Conservation (phyloP, 192 early-diverging fungal species). For the Dissophora ornata region DNA sequence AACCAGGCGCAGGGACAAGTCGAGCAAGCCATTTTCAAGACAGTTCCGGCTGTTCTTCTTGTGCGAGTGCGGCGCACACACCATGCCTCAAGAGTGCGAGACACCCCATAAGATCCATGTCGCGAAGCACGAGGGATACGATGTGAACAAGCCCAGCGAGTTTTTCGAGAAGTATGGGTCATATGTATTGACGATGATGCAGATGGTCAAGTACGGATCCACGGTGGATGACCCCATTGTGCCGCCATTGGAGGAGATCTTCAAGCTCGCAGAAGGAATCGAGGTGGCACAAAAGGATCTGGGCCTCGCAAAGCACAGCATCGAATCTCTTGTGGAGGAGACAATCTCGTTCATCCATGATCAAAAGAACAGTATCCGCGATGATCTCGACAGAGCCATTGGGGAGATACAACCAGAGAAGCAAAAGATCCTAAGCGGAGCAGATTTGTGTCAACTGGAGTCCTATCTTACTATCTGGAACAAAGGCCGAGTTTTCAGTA, state of each 20-base stretch:
- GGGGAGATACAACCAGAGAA: neutral
- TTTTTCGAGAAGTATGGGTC: slow-evolving; percentile 19
- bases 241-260: neutral
- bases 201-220: slow-evolving; percentile 12
- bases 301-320: neutral
- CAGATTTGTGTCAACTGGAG: slow-evolving; percentile 11
- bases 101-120: neutral
- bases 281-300: neutral
- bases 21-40: neutral
- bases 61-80: slow-evolving; percentile 18
- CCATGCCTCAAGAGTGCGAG: neutral
- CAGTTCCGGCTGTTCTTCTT: slow-evolving; percentile 14
- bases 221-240: neutral
- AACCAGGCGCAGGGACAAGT: neutral
- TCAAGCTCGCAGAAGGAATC: neutral
- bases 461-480: slow-evolving; percentile 6
- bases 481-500: slow-evolving; percentile 2
- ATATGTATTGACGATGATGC: slow-evolving; percentile 13
- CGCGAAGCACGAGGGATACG: neutral
- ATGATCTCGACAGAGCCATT: neutral
- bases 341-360: slow-evolving; percentile 17
- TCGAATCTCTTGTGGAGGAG: slow-evolving; percentile 13
- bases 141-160: neutral
- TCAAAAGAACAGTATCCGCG: neutral
- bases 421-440: slow-evolving; percentile 16